Conservation (phyloP, 2,329 filamentous ascomycete species). For the Myriosclerotinia curreyana region DNA sequence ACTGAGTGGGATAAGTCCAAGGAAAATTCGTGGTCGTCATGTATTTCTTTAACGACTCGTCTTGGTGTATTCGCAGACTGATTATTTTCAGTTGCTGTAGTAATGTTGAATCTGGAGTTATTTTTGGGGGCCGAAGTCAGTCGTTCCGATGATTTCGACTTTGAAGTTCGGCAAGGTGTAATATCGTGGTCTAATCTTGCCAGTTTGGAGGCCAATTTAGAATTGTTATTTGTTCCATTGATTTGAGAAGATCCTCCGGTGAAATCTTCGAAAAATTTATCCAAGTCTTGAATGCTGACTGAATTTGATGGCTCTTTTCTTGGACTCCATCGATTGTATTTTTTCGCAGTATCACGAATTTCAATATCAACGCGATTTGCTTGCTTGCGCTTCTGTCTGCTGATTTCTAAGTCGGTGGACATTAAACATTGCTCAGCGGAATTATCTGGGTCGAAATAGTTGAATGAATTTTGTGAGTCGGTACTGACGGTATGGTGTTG, state of each 20-base stretch:
- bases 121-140: slow-evolving; percentile 7
- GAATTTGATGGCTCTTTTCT: slow-evolving; percentile 41
- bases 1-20: slow-evolving; percentile 1
- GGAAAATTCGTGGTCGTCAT: slow-evolving; percentile 7
- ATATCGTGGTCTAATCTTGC: slow-evolving; percentile 31
- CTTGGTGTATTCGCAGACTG: slow-evolving; percentile 19
- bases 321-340: slow-evolving; percentile 36
- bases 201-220: slow-evolving; percentile 28
- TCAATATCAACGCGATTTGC: slow-evolving; percentile 30
- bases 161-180: slow-evolving; percentile 3
- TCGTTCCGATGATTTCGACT: slow-evolving; percentile 11
- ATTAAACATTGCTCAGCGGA: slow-evolving; percentile 13
- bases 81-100: slow-evolving; percentile 3
- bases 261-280: slow-evolving; percentile 48
- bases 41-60: slow-evolving; percentile 16
- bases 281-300: slow-evolving; percentile 45
- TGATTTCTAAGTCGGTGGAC: slow-evolving; percentile 17
- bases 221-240: slow-evolving; percentile 13
- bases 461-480: neutral
- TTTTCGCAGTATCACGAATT: slow-evolving; percentile 39
- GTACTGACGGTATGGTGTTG: slow-evolving; percentile 16
- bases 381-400: slow-evolving; percentile 14
- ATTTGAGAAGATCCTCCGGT: slow-evolving; percentile 41
- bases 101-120: slow-evolving; percentile 7
- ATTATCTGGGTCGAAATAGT: slow-evolving; percentile 12